Percentiles rank a stretch among this genome's conserved stretches.
Conservation (phyloP, 371 early-diverging fungal genomes). For the Mucor circinelloides region DNA sequence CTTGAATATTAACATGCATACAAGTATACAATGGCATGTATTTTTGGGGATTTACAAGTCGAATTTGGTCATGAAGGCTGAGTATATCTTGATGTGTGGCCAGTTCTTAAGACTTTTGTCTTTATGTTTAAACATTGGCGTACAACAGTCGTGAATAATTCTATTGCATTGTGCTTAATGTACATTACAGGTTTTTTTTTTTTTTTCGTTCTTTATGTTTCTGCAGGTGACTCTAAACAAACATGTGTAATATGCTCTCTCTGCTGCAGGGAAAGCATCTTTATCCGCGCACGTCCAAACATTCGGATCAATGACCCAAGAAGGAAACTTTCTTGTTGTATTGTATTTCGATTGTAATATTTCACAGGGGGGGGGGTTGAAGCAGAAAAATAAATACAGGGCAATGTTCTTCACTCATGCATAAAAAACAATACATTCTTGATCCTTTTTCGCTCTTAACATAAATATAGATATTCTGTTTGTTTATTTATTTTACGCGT, state of each 20-base stretch:
- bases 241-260: neutral
- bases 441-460: neutral
- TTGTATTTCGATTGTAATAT: neutral
- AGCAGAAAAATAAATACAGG: neutral
- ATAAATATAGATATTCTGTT: neutral
- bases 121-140: neutral
- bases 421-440: neutral
- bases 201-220: neutral
- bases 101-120: neutral
- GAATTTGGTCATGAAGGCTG: neutral
- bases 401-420: neutral
- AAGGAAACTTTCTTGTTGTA: constrained; percentile 2
- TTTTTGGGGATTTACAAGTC: neutral
- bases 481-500: neutral
- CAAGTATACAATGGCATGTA: neutral
- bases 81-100: neutral
- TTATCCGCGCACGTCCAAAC: constrained; percentile 4
- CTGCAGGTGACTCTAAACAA: neutral
- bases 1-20: neutral
- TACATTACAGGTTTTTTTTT: neutral
- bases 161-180: neutral
- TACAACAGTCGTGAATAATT: neutral
- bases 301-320: constrained; percentile 6
- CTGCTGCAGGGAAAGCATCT: neutral
- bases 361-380: neutral